Base-by-base conservation (phyloP, 1,139 yeast species). In the Kurtzmaniella natalensis region DNA sequence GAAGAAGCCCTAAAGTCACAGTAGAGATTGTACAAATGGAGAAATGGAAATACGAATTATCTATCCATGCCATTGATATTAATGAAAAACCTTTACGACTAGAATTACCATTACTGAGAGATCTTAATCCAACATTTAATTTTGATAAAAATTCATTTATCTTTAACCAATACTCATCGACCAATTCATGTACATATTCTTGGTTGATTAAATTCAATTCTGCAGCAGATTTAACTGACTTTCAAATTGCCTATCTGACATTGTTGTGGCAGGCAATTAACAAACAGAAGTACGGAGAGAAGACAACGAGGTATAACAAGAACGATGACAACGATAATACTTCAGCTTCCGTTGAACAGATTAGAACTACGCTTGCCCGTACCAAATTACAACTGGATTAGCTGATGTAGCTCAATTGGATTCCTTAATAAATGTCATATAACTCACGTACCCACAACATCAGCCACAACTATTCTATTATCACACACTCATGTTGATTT, bases 71-170 rank as follows among this genome's bases (percentile, higher is more conserved):
- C 18, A 38, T 39, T 3, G 40, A 37, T 10, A 41, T 17, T 13
- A 17, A 41, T 10, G 39, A 30, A 3, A 36, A 40, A 2, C 34
- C 36, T 3, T 37, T 53, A 18, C 39, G 62, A 25, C 51, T 82
- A 14, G 77, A 75, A 3, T 58, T 72, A 4, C 47, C 53, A 1
- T 50, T 85, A 18, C 51, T 61, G 13, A 66, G 74, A 7, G 67
- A 70, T 23, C 61, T 84, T 60, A 79, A 74, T 46, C 88, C 94
- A 1, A 69, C 75, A 10, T 81, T 85, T 51, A 77, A 81, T 47
- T 70, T 64, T 39, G 78, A 73, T 25, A 69, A 71, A 22, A 43
- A 56, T 8, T 70, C 85, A 0, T 83, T 87, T 46, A 71, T 81
- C 22, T 87, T 86, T 69, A 83, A 83, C 49, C 29, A 26, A 18